phyloP scores from a whole-genome alignment of 768 basidiomycete species.

The Serendipita sp. region DNA sequence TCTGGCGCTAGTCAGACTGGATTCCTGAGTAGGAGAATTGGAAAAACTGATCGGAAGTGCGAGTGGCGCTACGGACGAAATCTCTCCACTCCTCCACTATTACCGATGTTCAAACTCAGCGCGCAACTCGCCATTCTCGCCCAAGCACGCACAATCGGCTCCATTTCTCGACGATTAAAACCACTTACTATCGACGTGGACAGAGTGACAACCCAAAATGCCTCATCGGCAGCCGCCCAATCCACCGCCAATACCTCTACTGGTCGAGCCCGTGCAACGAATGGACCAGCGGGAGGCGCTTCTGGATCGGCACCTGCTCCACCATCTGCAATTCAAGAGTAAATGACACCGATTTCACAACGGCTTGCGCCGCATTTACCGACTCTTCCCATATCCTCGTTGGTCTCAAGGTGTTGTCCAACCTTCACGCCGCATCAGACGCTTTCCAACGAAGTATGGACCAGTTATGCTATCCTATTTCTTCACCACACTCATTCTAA shows the following conservation, averaged over 20 bases:
- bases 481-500: conserved; percentile 12
- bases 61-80: conserved; percentile 67
- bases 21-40: conserved; percentile 66
- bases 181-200: conserved; percentile 85
- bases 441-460: conserved; percentile 56
- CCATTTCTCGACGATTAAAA: conserved; percentile 85
- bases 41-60: conserved; percentile 74
- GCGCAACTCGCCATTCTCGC: conserved; percentile 76
- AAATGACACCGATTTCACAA: conserved; percentile 22
- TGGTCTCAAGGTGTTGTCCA: conserved; percentile 68
- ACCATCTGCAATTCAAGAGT: conserved; percentile 31
- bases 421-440: conserved; percentile 66
- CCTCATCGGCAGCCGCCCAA: conserved; percentile 25
- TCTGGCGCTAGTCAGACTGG: conserved; percentile 52
- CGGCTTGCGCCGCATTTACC: conserved; percentile 28
- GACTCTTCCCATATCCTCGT: conserved; percentile 56
- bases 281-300: conserved; percentile 10
- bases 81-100: conserved; percentile 59
- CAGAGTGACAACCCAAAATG: conserved; percentile 34
- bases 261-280: conserved; percentile 13
- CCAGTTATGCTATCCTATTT: background rate
- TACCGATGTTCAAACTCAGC: conserved; percentile 71
- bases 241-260: conserved; percentile 29
- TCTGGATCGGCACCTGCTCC: conserved; percentile 1
- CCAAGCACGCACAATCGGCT: conserved; percentile 91